Evolutionary conservation across 1,284 basidiomycete species (phyloP).

Genomic region (Singerocomus inundabilis): DNA sequence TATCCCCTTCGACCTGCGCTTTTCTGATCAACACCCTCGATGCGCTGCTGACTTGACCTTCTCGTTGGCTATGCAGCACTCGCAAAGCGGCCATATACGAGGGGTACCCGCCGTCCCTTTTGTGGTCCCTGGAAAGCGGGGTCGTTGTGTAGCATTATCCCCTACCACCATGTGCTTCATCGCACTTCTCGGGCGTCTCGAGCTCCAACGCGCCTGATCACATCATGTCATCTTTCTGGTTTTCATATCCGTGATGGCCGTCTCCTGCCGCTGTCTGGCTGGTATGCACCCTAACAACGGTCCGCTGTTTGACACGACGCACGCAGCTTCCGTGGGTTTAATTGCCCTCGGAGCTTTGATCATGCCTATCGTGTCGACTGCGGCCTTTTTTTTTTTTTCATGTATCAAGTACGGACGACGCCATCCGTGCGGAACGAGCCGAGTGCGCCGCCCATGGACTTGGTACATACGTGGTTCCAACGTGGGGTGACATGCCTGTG

Average conservation of each 20-base stretch:
- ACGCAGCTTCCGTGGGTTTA: slow-evolving; percentile 13
- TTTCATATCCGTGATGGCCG: slow-evolving; percentile 3
- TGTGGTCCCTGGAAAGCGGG: slow-evolving; percentile 14
- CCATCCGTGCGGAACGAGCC: slow-evolving; percentile 3
- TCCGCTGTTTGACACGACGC: slow-evolving; percentile 11
- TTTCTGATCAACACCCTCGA: slow-evolving; percentile 8
- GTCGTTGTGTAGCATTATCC: slow-evolving; percentile 16
- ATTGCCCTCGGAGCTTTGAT: slow-evolving; percentile 13
- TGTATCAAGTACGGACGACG: slow-evolving; percentile 3
- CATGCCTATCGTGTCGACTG: slow-evolving; percentile 10
- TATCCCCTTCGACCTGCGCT: slow-evolving; percentile 6
- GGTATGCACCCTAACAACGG: background rate
- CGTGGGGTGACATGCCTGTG: background rate
- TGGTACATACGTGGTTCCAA: slow-evolving; percentile 9
- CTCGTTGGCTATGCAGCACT: slow-evolving; percentile 15
- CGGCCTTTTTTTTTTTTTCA: slow-evolving; percentile 1
- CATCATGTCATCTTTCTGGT: slow-evolving; percentile 8
- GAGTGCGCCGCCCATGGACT: background rate
- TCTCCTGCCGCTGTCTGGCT: slow-evolving; percentile 14
- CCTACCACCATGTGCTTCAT: slow-evolving; percentile 5
- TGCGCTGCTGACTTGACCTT: slow-evolving; percentile 5
- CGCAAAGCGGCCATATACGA: slow-evolving; percentile 1
- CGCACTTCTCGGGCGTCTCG: slow-evolving; percentile 2
- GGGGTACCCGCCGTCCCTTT: slow-evolving; percentile 11
- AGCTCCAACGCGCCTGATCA: background rate